phyloP scores from a whole-genome alignment of 2,329 filamentous ascomycete genomes.

The Colletotrichum sp. region DNA sequence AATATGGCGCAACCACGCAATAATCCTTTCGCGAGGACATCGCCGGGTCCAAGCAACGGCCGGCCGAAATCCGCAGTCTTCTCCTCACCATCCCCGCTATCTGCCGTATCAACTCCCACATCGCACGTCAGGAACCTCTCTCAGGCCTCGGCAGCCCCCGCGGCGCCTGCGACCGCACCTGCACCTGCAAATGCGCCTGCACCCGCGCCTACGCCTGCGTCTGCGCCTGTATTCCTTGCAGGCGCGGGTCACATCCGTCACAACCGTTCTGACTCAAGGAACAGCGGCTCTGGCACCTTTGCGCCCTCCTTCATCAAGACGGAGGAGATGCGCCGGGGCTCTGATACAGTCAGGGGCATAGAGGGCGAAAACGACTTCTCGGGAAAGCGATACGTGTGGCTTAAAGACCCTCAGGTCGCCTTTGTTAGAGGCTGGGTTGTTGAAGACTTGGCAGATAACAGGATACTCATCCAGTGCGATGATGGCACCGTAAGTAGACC shows the following conservation, averaged over 20 bases:
- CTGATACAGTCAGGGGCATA: conserved; percentile 70
- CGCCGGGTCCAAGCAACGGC: conserved; percentile 59
- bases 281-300: conserved; percentile 79
- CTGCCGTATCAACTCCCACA: conserved; percentile 42
- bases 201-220: conserved; percentile 44
- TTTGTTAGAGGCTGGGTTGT: conserved; percentile 94
- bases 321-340: conserved; percentile 69
- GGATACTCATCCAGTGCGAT: conserved; percentile 87
- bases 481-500: conserved; percentile 77
- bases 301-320: conserved; percentile 95
- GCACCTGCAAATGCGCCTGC: not conserved
- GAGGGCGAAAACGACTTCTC: conserved; percentile 99
- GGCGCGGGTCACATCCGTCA: conserved; percentile 41
- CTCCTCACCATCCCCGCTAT: conserved; percentile 58
- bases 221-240: conserved; percentile 42
- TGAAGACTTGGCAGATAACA: conserved; percentile 73
- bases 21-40: conserved; percentile 79
- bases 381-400: conserved; percentile 97
- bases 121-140: conserved; percentile 74
- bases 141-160: conserved; percentile 53
- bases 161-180: conserved; percentile 37
- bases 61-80: conserved; percentile 80
- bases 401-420: conserved; percentile 83
- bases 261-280: conserved; percentile 65
- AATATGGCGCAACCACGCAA: conserved; percentile 75